These are phyloP conservation scores for Ulmus americana DNA, from an alignment of 331 rosid genomes.

Conservation along the genomic window DNA sequence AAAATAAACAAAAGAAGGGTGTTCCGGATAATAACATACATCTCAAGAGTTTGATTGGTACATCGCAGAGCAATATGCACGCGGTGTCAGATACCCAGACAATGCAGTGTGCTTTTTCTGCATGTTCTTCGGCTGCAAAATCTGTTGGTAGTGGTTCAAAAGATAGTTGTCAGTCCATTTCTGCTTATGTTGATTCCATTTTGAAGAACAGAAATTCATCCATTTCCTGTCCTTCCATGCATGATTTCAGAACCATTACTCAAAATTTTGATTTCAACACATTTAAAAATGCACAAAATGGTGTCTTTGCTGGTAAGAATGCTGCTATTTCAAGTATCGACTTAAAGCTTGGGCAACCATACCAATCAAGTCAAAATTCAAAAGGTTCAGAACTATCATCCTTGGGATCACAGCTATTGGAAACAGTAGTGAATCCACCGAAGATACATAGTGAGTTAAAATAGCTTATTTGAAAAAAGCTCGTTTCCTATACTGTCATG, in stretches of 20 bases:
- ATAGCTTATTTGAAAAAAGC: conserved; percentile 3
- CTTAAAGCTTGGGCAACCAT: conserved; percentile 60
- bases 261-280: conserved; percentile 34
- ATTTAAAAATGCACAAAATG: conserved; percentile 23
- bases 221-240: conserved; percentile 25
- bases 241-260: conserved; percentile 28
- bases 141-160: conserved; percentile 29
- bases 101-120: conserved; percentile 26
- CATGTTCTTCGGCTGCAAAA: conserved; percentile 21
- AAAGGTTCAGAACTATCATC: conserved; percentile 37
- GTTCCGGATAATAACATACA: conserved; percentile 28
- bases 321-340: conserved; percentile 49
- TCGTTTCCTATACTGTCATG: conserved; percentile 19
- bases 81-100: conserved; percentile 21
- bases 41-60: conserved; percentile 31
- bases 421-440: conserved; percentile 33
- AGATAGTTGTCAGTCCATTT: conserved; percentile 26
- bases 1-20: conserved; percentile 32
- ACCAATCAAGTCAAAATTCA: conserved; percentile 28
- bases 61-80: conserved; percentile 31
- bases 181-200: conserved; percentile 33
- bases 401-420: conserved; percentile 33
- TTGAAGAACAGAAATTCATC: conserved; percentile 35
- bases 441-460: conserved; percentile 45
- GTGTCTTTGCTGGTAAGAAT: conserved; percentile 32